Base-by-base conservation (phyloP, 257 asterid genomes). In the Lycium barbarum region DNA sequence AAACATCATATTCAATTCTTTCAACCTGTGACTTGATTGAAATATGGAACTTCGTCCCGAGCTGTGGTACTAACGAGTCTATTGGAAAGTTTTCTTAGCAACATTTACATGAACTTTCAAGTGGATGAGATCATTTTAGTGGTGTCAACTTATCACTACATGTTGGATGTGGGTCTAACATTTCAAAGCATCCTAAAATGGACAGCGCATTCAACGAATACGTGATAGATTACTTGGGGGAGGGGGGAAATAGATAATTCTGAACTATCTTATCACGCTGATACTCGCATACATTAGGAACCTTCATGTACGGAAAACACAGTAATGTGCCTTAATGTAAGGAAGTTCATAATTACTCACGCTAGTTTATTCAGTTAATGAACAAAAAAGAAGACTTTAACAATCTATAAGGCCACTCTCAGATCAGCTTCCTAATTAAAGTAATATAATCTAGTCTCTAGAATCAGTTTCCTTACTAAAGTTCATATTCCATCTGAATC, bases 401-500 rank as follows among this genome's bases (percentile, higher is more conserved):
- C 12, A 7, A 70, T 38, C 79, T 38, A 40, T 70, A 70, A 70
- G 54, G 15, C 79, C 79, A 47, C 80, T 20, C 80, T 45, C 11
- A 73, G 80, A 73, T 71, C 79, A 43, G 79, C 80, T 20, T 45
- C 58, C 80, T 73, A 73, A 73, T 45, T 20, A 73, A n/a, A 43
- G 59, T 45, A 73, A 8, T 43, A 72, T 45, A 17, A 47, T n/a
- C 59, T 73, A 12, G 15, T 73, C 80, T 47, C 59, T 47, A 10
- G 80, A 73, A 47, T 73, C 35, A 47, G 40, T 47, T 47, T 20
- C 59, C 61, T 73, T 45, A n/a, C 40, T n/a, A 49, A 73, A 20
- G 13, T 14, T 18, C 55, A 72, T n/a, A 47, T 18, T n/a, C 80
- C 80, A 43, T 72, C 57, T 43, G 33, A 72, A 73, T 73, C 80